These are phyloP conservation scores for Sporothrix sp. DNA, from an alignment of 2,329 filamentous ascomycete species.

Conservation along the genomic window DNA sequence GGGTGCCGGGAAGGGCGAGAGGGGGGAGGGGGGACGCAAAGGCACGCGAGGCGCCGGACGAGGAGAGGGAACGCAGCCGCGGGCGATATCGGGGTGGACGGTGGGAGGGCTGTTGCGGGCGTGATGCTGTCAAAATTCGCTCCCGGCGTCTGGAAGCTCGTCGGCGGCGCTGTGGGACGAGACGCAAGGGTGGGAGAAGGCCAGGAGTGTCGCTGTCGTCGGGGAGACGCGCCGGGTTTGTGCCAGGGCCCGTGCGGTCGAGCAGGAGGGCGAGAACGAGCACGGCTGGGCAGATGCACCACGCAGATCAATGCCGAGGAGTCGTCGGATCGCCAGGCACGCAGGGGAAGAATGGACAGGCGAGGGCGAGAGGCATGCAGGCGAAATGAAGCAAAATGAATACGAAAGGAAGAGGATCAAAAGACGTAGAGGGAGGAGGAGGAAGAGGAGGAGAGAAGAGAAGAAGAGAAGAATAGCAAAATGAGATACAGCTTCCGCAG, in stretches of 20 bases:
- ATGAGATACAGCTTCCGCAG: too few relatives aligned
- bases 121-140: background rate
- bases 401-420: background rate
- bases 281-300: constrained; percentile 1
- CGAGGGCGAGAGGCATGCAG: background rate
- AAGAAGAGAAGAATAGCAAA: background rate
- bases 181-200: background rate
- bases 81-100: background rate
- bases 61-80: background rate
- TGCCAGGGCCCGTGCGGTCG: too few relatives aligned
- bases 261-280: background rate
- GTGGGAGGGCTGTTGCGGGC: background rate
- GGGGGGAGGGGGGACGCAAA: background rate
- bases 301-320: constrained; percentile 8
- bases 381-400: background rate
- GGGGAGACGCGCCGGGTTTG: too few relatives aligned
- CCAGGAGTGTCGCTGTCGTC: background rate
- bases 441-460: background rate
- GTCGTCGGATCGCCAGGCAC: background rate
- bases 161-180: background rate
- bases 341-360: background rate
- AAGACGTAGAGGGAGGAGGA: background rate
- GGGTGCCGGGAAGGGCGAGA: background rate
- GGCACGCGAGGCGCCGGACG: background rate
- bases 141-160: too few relatives aligned